These are phyloP conservation scores for Kregervanrija pseudodelftensis DNA, from an alignment of 805 yeast species.

Conservation along the genomic window DNA sequence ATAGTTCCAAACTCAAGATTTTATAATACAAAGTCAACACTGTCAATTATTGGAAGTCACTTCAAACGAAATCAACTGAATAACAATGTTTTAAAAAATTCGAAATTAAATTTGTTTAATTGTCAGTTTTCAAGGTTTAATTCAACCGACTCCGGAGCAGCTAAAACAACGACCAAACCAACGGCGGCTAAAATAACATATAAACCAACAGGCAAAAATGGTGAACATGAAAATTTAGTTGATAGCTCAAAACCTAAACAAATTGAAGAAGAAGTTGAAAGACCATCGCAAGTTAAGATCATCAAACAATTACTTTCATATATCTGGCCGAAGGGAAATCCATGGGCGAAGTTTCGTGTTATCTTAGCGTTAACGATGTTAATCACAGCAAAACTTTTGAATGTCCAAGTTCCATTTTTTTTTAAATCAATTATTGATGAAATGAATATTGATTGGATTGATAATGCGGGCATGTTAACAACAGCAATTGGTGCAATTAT, in stretches of 20 bases:
- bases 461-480: conserved; percentile 31
- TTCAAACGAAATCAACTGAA: too few species aligned
- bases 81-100: too few species aligned
- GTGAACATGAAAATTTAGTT: conserved; percentile 7
- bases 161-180: neutral
- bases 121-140: neutral
- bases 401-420: conserved; percentile 93
- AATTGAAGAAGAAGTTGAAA: conserved; percentile 9
- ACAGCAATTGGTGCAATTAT: conserved; percentile 61
- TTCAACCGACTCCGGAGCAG: neutral
- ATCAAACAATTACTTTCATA: conserved; percentile 58
- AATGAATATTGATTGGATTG: conserved; percentile 83
- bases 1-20: too few species aligned
- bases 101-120: too few species aligned
- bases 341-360: conserved; percentile 65
- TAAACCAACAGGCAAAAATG: too few species aligned
- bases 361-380: conserved; percentile 65
- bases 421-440: conserved; percentile 84
- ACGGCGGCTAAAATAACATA: conserved; percentile 7
- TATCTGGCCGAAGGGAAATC: conserved; percentile 74
- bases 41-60: too few species aligned
- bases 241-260: conserved; percentile 10
- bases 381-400: conserved; percentile 74
- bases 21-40: too few species aligned
- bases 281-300: conserved; percentile 44